Conservation (phyloP, 768 basidiomycete genomes). For the Lactarius sp. region DNA sequence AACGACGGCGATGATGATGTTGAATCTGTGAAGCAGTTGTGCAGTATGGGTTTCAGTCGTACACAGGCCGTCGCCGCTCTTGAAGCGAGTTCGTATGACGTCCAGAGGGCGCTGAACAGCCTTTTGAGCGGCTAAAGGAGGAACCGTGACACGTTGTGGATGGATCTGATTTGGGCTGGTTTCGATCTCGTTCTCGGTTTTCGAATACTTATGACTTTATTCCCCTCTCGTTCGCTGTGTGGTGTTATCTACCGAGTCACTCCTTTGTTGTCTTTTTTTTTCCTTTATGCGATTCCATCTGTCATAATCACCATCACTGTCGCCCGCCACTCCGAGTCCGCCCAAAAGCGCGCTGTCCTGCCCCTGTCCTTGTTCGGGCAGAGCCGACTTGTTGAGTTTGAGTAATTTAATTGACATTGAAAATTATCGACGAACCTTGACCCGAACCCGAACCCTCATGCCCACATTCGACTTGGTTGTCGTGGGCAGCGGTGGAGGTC, state of each 20-base stretch:
- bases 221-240: not conserved
- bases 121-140: slow-evolving; percentile 42
- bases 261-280: slow-evolving; percentile 10
- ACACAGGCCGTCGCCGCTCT: slow-evolving; percentile 77
- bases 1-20: slow-evolving; percentile 68
- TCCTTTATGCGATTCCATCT: not conserved
- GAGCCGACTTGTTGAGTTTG: slow-evolving; percentile 12
- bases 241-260: slow-evolving; percentile 7
- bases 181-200: not conserved
- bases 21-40: slow-evolving; percentile 71
- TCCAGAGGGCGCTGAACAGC: slow-evolving; percentile 72
- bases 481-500: slow-evolving; percentile 77
- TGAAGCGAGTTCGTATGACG: slow-evolving; percentile 79
- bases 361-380: slow-evolving; percentile 11
- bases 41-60: slow-evolving; percentile 88
- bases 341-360: not conserved
- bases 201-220: slow-evolving; percentile 3
- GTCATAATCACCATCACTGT: too few relatives aligned
- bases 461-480: slow-evolving; percentile 66
- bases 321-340: too few relatives aligned
- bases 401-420: slow-evolving; percentile 1
- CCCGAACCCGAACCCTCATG: slow-evolving; percentile 31
- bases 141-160: not conserved
- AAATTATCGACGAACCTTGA: not conserved
- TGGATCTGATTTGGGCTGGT: slow-evolving; percentile 15